phyloP scores from a whole-genome alignment of 1,284 basidiomycete species.

The Porodaedalea pini region DNA sequence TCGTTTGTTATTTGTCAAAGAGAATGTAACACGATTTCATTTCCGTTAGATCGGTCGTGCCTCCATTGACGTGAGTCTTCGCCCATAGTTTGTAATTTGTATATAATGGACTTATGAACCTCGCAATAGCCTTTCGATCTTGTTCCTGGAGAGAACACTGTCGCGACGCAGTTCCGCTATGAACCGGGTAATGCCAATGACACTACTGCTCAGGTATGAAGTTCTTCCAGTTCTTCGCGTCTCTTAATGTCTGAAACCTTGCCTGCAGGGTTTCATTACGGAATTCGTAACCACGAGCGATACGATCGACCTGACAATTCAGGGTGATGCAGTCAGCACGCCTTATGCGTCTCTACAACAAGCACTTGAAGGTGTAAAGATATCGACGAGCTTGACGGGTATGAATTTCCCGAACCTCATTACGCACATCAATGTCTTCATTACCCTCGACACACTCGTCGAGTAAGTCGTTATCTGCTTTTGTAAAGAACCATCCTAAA shows the following conservation, averaged over 20 bases:
- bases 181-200: conserved; percentile 62
- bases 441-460: conserved; percentile 47
- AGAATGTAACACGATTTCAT: neutral
- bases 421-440: conserved; percentile 44
- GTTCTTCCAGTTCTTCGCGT: neutral
- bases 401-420: conserved; percentile 42
- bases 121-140: conserved; percentile 49
- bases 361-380: conserved; percentile 53
- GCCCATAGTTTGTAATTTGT: neutral
- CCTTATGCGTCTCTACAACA: conserved; percentile 61
- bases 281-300: conserved; percentile 51
- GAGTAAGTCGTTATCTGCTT: conserved; percentile 23
- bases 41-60: conserved; percentile 45
- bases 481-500: neutral
- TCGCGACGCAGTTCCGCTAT: conserved; percentile 65
- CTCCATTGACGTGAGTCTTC: conserved; percentile 49
- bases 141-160: conserved; percentile 53
- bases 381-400: conserved; percentile 49
- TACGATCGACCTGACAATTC: conserved; percentile 48
- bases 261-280: conserved; percentile 46
- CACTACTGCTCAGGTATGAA: conserved; percentile 54
- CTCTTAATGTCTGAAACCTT: neutral
- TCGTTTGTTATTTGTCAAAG: neutral
- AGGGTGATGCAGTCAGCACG: conserved; percentile 56
- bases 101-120: neutral